Evolutionary conservation across 2,329 filamentous ascomycete species (phyloP).

Genomic region (Pestalotiopsis sp.): DNA sequence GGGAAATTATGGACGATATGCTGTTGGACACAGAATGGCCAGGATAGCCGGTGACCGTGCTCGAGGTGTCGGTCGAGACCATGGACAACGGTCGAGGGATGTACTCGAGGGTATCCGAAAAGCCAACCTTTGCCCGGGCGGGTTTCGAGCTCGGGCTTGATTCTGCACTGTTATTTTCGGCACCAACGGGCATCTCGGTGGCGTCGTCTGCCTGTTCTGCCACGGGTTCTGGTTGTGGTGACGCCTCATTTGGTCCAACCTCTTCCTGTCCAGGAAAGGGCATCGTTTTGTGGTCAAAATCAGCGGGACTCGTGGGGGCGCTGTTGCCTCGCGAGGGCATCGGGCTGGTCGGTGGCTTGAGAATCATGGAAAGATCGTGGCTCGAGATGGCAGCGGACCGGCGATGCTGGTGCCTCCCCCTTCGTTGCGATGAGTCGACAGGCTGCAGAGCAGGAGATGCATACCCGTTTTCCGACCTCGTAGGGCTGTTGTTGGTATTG

Average conservation of each 20-base stretch:
- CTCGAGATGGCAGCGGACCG: slow-evolving; percentile 83
- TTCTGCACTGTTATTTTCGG: neutral
- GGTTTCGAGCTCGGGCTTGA: slow-evolving; percentile 21
- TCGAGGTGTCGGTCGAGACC: slow-evolving; percentile 82
- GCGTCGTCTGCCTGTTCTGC: neutral
- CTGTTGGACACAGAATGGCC: slow-evolving; percentile 78
- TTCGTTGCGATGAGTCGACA: slow-evolving; percentile 50
- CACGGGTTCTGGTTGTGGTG: neutral
- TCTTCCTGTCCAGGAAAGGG: slow-evolving; percentile 24
- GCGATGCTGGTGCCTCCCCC: slow-evolving; percentile 74
- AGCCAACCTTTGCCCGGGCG: slow-evolving; percentile 71
- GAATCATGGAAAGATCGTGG: slow-evolving; percentile 74
- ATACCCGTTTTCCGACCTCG: slow-evolving; percentile 63
- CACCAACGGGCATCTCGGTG: neutral
- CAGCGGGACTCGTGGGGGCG: slow-evolving; percentile 64
- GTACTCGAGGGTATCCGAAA: slow-evolving; percentile 82
- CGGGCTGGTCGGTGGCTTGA: slow-evolving; percentile 61
- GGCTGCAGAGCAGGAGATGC: slow-evolving; percentile 57
- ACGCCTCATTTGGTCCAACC: slow-evolving; percentile 14
- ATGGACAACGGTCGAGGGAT: slow-evolving; percentile 82
- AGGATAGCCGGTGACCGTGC: slow-evolving; percentile 69
- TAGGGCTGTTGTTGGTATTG: slow-evolving; percentile 62
- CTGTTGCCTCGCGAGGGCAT: slow-evolving; percentile 60
- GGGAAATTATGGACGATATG: slow-evolving; percentile 75
- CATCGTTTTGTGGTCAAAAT: slow-evolving; percentile 38